These are phyloP conservation scores for Hawksworthiomyces lignivorus DNA, from an alignment of 2,329 filamentous ascomycete genomes.

Conservation along the genomic window DNA sequence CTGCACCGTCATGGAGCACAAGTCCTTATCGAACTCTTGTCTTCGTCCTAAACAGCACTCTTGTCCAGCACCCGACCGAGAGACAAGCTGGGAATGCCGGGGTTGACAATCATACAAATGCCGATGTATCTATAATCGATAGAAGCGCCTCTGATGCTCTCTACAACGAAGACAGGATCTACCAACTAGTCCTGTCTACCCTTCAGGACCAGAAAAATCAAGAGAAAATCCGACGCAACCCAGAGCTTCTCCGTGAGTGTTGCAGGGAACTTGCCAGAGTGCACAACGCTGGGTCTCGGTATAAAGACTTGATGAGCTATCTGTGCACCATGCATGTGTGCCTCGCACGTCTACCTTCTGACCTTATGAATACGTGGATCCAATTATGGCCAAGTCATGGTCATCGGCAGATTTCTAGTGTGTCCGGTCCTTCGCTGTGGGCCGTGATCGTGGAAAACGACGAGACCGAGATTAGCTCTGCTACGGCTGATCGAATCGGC, in stretches of 20 bases:
- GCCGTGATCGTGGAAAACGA: slow-evolving; percentile 9
- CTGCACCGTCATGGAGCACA: background rate
- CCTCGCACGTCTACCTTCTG: slow-evolving; percentile 1
- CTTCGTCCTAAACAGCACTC: slow-evolving; percentile 13
- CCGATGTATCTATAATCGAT: too few species aligned
- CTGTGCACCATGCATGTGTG: slow-evolving; percentile 13
- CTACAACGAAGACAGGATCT: background rate
- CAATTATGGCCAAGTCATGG: too few species aligned
- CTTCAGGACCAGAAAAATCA: slow-evolving; percentile 1
- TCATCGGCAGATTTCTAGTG: too few species aligned
- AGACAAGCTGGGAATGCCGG: background rate
- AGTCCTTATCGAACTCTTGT: slow-evolving; percentile 2
- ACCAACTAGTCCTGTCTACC: slow-evolving; percentile 1
- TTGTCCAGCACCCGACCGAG: background rate
- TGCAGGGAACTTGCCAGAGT: slow-evolving; percentile 8
- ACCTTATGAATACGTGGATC: slow-evolving; percentile 4
- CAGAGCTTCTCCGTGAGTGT: slow-evolving; percentile 2
- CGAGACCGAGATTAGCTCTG: slow-evolving; percentile 8
- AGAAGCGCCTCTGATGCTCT: background rate
- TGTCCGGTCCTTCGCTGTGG: slow-evolving; percentile 8
- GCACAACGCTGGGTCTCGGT: slow-evolving; percentile 9
- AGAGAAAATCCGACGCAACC: background rate
- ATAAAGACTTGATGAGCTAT: slow-evolving; percentile 12
- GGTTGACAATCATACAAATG: background rate
- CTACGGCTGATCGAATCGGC: background rate